phyloP scores from a whole-genome alignment of 179 eudicot genomes.

The Beta macrorhiza region DNA sequence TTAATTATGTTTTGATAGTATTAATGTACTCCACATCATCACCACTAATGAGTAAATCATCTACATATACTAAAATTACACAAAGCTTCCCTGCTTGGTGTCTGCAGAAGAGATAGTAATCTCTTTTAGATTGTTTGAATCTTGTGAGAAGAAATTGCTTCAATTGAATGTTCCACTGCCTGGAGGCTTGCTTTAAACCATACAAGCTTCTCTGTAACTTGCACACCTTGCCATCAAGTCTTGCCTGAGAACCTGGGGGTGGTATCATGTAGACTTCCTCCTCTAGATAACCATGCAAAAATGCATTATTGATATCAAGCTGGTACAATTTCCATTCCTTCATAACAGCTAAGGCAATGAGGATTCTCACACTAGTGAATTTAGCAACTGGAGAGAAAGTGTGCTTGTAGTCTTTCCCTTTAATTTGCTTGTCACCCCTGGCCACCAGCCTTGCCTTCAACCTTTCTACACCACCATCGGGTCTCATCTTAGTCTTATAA shows the following conservation, averaged over 20 bases:
- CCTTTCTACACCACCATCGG: not conserved
- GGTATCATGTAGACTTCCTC: no score
- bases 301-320: no score
- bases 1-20: not conserved
- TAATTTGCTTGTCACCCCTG: not conserved
- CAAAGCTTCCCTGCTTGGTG: no score
- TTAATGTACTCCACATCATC: not conserved
- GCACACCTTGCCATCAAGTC: not conserved
- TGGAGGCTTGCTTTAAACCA: not conserved
- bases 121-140: not conserved
- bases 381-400: no score
- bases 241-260: no score
- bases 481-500: not conserved
- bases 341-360: no score
- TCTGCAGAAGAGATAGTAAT: not conserved
- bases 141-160: not conserved
- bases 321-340: no score
- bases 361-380: no score
- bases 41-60: not conserved
- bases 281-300: no score
- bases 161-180: not conserved
- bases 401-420: no score
- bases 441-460: slow-evolving; percentile 1
- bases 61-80: not conserved
- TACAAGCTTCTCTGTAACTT: not conserved